A percentile compares a stretch with the other conserved stretches of the same genome.
These are phyloP conservation scores for Jimgerdemannia lactiflua DNA, from an alignment of 192 early-diverging fungal species.

Conservation along the genomic window DNA sequence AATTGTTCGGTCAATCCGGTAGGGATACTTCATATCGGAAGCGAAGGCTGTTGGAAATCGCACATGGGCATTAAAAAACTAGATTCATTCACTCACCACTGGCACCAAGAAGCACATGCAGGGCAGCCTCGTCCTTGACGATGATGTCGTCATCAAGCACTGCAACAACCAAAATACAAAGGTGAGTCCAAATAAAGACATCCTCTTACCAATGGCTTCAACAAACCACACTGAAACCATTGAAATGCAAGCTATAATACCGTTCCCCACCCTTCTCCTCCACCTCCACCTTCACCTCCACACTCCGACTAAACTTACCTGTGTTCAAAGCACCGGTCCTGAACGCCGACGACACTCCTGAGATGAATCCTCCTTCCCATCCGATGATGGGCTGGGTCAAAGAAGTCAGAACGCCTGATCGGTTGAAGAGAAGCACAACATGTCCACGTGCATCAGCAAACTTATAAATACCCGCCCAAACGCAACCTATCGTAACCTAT, in stretches of 20 bases:
- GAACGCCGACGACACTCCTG: conserved; percentile 64
- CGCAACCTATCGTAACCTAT: too few species aligned
- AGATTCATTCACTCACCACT: neutral
- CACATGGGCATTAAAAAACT: too few species aligned
- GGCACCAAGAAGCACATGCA: conserved; percentile 55
- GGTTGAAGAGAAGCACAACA: too few species aligned
- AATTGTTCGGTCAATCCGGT: conserved; percentile 4
- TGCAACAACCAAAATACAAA: neutral
- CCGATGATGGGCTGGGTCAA: conserved; percentile 49
- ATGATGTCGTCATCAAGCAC: conserved; percentile 36
- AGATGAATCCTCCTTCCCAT: conserved; percentile 38
- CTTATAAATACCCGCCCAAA: too few species aligned
- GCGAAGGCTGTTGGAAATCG: too few species aligned
- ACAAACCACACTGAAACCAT: too few species aligned
- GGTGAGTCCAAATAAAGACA: neutral
- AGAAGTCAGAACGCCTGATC: conserved; percentile 51
- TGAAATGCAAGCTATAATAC: too few species aligned
- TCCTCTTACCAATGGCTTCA: too few species aligned
- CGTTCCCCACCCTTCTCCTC: too few species aligned
- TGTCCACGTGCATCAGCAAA: too few species aligned
- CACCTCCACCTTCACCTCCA: conserved; percentile 4
- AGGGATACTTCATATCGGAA: too few species aligned
- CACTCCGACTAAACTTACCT: conserved; percentile 36
- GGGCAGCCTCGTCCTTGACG: conserved; percentile 51
- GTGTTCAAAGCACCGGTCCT: conserved; percentile 53